Evolutionary conservation across 2,329 filamentous ascomycete species (phyloP).

Genomic region (Hymenoscyphus occultus): DNA sequence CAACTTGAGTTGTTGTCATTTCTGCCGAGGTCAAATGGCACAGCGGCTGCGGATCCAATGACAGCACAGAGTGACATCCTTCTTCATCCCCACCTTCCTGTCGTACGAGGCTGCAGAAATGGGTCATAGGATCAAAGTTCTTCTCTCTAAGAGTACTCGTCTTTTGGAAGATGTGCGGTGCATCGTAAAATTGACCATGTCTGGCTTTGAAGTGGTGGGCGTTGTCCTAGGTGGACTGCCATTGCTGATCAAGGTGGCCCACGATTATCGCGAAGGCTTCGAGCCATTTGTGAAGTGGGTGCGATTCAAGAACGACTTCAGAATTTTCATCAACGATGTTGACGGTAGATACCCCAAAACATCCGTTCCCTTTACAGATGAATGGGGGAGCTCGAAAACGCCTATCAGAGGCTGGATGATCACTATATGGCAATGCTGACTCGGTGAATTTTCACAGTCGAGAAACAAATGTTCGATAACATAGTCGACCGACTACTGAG

Average conservation of each 20-base stretch:
- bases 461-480: conserved; percentile 23
- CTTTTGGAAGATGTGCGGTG: neutral
- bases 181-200: conserved; percentile 17
- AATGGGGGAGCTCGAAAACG: no score
- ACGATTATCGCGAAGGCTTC: conserved; percentile 29
- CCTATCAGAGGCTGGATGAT: no score
- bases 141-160: neutral
- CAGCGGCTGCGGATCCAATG: neutral
- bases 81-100: neutral
- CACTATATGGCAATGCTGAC: no score
- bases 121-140: neutral
- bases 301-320: conserved; percentile 26
- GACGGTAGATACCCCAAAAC: conserved; percentile 19
- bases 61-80: neutral
- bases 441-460: neutral
- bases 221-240: conserved; percentile 28
- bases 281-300: conserved; percentile 29
- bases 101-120: neutral
- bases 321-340: conserved; percentile 25
- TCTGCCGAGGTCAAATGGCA: neutral
- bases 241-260: conserved; percentile 25
- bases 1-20: neutral
- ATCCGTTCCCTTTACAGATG: neutral
- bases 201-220: conserved; percentile 27
- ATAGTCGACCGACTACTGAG: conserved; percentile 25